Evolutionary conservation across 1,284 basidiomycete species (phyloP).

Genomic region (Irpex rosettiformis): DNA sequence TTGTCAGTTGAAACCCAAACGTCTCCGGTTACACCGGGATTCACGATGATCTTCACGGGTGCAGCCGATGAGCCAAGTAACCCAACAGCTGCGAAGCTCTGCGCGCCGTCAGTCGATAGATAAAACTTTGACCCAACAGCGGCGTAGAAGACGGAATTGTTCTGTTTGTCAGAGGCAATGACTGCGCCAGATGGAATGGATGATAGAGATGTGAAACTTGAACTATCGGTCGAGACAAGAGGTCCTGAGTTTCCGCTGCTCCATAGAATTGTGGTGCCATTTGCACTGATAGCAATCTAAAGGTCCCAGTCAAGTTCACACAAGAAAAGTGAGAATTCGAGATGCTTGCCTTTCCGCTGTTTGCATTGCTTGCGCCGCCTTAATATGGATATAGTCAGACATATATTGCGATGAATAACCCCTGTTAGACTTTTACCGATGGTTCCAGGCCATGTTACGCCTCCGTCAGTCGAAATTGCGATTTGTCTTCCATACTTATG

Average conservation of each 20-base stretch:
- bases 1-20: constrained; percentile 61
- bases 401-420: not conserved
- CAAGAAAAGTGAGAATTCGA: not conserved
- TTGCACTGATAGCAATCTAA: constrained; percentile 48
- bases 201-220: constrained; percentile 45
- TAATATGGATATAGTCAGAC: constrained; percentile 16
- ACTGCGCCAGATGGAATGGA: constrained; percentile 47
- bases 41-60: constrained; percentile 49
- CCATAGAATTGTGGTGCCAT: constrained; percentile 58
- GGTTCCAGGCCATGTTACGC: constrained; percentile 42
- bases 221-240: constrained; percentile 48
- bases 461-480: constrained; percentile 52
- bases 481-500: constrained; percentile 34
- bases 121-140: constrained; percentile 54
- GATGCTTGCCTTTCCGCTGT: constrained; percentile 41
- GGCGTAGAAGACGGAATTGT: constrained; percentile 55
- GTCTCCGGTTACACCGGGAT: constrained; percentile 48
- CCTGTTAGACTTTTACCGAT: constrained; percentile 4
- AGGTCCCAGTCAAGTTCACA: not conserved
- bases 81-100: constrained; percentile 41
- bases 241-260: constrained; percentile 45
- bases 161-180: constrained; percentile 61
- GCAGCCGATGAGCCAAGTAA: constrained; percentile 46
- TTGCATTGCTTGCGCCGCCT: constrained; percentile 47
- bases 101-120: constrained; percentile 50